Evolutionary conservation across 352 stramenopile species (phyloP).

Genomic region (Phytophthora constricta): DNA sequence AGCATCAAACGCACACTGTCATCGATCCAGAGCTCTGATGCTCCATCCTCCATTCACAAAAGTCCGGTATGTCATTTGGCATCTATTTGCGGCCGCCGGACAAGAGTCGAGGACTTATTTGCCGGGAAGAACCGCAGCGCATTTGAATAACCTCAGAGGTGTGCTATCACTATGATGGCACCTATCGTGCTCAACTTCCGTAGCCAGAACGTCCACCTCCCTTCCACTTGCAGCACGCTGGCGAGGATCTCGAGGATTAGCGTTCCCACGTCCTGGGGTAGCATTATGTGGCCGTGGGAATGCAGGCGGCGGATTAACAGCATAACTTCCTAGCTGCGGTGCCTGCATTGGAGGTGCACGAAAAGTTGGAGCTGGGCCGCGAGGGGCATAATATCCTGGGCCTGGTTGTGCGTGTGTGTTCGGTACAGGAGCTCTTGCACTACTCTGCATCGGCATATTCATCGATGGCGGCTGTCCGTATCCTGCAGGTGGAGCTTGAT

Average conservation of each 20-base stretch:
- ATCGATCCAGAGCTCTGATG: conserved; percentile 13
- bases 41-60: conserved; percentile 11
- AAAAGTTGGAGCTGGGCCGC: conserved; percentile 22
- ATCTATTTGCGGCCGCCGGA: conserved; percentile 37
- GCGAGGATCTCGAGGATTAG: conserved; percentile 46
- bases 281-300: conserved; percentile 24
- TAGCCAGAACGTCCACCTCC: conserved; percentile 14
- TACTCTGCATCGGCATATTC: conserved; percentile 29
- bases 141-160: conserved; percentile 21
- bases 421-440: conserved; percentile 10
- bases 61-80: conserved; percentile 1
- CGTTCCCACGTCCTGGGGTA: conserved; percentile 27
- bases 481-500: conserved; percentile 24
- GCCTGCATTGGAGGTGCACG: conserved; percentile 19
- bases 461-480: conserved; percentile 28
- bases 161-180: conserved; percentile 16
- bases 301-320: conserved; percentile 18
- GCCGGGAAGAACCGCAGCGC: conserved; percentile 13
- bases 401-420: conserved; percentile 5
- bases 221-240: conserved; percentile 33
- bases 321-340: conserved; percentile 9
- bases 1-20: not conserved
- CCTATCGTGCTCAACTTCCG: conserved; percentile 18
- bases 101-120: conserved; percentile 20
- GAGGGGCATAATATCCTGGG: conserved; percentile 26